Percentiles rank a stretch among this genome's conserved stretches.
These are phyloP conservation scores for Keqinozyma sinolaborantium DNA, from an alignment of 1,139 yeast species.

Conservation along the genomic window DNA sequence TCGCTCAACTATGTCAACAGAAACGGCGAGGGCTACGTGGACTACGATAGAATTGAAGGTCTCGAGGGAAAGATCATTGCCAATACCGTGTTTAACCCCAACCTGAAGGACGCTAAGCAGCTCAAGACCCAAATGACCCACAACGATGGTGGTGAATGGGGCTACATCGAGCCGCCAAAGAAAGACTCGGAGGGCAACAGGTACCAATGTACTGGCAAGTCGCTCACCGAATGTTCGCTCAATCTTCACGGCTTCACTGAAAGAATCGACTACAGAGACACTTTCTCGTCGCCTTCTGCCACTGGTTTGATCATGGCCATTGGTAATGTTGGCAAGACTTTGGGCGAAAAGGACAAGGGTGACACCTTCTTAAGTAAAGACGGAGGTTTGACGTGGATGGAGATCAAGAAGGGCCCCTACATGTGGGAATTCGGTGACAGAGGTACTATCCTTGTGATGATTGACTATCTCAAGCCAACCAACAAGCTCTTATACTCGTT, in stretches of 20 bases:
- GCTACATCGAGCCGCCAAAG: conserved; percentile 61
- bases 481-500: conserved; percentile 61
- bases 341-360: conserved; percentile 47
- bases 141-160: conserved; percentile 94
- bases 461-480: conserved; percentile 55
- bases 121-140: conserved; percentile 74
- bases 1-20: conserved; percentile 76
- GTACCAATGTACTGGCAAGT: conserved; percentile 50
- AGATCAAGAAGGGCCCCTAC: conserved; percentile 64
- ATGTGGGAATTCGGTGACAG: conserved; percentile 98
- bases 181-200: conserved; percentile 59
- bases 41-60: conserved; percentile 80
- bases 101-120: conserved; percentile 20
- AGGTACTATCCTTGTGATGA: conserved; percentile 80
- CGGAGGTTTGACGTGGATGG: conserved; percentile 90
- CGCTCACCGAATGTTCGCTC: conserved; percentile 64
- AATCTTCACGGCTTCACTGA: conserved; percentile 92
- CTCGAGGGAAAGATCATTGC: conserved; percentile 84
- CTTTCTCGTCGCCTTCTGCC: conserved; percentile 86
- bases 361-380: conserved; percentile 77
- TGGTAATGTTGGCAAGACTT: conserved; percentile 80
- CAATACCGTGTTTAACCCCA: conserved; percentile 57
- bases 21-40: conserved; percentile 71
- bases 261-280: conserved; percentile 76
- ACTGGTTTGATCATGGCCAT: conserved; percentile 81